Percentiles rank a stretch among this genome's conserved stretches.
These are phyloP conservation scores for Glebionis coronaria DNA, from an alignment of 129 eudicot species.

Conservation along the genomic window DNA sequence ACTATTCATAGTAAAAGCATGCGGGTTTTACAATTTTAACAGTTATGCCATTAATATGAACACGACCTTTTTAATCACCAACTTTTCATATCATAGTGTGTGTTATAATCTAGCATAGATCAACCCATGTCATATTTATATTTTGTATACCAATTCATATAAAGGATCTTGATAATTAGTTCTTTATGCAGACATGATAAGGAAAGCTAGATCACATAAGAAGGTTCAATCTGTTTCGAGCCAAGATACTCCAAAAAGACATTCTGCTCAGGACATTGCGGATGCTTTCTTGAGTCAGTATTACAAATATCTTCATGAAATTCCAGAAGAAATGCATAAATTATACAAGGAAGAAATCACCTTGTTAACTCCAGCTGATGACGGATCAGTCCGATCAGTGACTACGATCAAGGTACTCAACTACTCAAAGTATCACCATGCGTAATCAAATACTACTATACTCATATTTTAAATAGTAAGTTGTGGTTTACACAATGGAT, in stretches of 20 bases:
- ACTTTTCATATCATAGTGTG: no score
- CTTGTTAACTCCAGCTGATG: constrained; percentile 5
- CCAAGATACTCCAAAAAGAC: neutral
- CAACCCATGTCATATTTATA: no score
- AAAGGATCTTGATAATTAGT: no score
- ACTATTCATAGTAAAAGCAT: no score
- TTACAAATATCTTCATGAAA: neutral
- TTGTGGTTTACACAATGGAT: neutral
- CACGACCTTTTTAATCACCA: no score
- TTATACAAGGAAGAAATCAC: constrained; percentile 27
- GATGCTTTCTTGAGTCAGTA: constrained; percentile 15
- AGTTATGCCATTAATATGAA: no score
- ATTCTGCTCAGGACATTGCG: constrained; percentile 12
- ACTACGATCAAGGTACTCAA: constrained; percentile 19
- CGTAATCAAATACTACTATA: neutral
- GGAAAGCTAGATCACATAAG: no score
- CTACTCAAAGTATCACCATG: neutral
- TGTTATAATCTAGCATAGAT: no score
- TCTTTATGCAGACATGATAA: no score
- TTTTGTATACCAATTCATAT: no score
- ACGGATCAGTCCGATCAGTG: constrained; percentile 5
- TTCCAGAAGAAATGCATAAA: constrained; percentile 11
- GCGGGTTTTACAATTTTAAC: no score
- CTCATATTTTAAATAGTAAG: neutral
- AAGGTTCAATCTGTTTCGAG: no score